Evolutionary conservation across 1,284 basidiomycete genomes (phyloP), one percentile per base, ranked within the genome.

Genomic region (Boletus semigastroideus): DNA sequence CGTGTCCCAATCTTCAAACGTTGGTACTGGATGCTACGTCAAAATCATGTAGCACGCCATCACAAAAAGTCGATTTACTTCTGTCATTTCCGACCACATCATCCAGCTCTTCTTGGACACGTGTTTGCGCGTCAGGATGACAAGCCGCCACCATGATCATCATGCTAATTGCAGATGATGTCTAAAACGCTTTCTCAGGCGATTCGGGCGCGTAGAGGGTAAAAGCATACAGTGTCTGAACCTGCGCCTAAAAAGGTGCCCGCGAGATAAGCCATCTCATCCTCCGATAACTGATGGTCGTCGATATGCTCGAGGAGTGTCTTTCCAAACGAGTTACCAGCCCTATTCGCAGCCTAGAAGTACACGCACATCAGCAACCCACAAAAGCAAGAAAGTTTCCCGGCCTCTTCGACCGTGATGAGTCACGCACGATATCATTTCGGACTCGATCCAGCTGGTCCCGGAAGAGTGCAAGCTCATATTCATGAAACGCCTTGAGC

Each of bases 261-360:
- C n/a, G 54, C 46, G 9, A 59, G 58, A 42, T 49, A 53, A 16
- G 51, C 46, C 58, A 59, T 59, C n/a, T 59, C 58, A 10, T 59
- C 50, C 1, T 53, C 13, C 11, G 48, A 42, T 17, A 60, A 47
- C 6, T 5, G 33, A 22, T 59, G 57, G 2, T 49, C 58, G 28
- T 42, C n/a, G 3, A 19, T 10, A 4, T 51, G 40, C 28, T 59
- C 58, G 0, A 59, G 41, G 14, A 59, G 54, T 6, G n/a, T 51
- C 46, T 34, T 53, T 6, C 17, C 39, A 27, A 59, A 57, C 4
- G 57, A 58, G 1, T 41, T 37, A 2, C 22, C 33, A 27, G 48
- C 48, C 0, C 1, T 44, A 25, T 48, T 39, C 0, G 38, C 36
- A 31, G 27, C 36, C 57, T 58, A 33, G 2, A 40, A 6, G 9